Conservation (phyloP, 495 filamentous ascomycete species). For the Hyphodiscus hymeniophilus region DNA sequence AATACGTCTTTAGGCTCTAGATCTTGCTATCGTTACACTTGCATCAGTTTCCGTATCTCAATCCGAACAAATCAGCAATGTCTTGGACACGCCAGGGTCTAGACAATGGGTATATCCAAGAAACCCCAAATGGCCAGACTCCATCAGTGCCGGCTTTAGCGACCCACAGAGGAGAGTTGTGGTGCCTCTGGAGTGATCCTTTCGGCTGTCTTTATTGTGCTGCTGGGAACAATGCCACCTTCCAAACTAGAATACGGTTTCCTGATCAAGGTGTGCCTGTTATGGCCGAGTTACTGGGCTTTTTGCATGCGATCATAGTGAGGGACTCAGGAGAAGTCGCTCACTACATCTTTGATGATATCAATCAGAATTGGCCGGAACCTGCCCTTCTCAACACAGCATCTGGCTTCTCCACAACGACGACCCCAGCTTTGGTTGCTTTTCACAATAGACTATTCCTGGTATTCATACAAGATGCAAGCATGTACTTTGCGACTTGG, state of each 20-base stretch:
- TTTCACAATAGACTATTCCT: constrained; percentile 28
- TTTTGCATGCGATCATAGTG: constrained; percentile 24
- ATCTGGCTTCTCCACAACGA: constrained; percentile 8
- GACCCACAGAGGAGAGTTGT: constrained; percentile 23
- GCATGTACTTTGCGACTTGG: constrained; percentile 21
- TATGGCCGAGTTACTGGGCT: constrained; percentile 23
- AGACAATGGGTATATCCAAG: constrained; percentile 12
- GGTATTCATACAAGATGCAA: constrained; percentile 16
- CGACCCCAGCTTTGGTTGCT: constrained; percentile 22
- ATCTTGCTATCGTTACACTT: too few species aligned
- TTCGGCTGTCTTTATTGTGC: constrained; percentile 22
- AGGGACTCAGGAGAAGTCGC: constrained; percentile 20
- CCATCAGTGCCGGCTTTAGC: constrained; percentile 22
- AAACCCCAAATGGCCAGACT: constrained; percentile 15
- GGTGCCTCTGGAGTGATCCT: constrained; percentile 25
- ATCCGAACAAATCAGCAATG: too few species aligned
- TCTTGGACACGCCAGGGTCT: constrained; percentile 11
- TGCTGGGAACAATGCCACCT: constrained; percentile 17
- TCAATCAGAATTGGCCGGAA: constrained; percentile 12
- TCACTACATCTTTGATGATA: constrained; percentile 24
- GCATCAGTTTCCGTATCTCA: too few species aligned
- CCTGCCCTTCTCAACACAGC: constrained; percentile 7
- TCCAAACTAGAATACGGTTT: constrained; percentile 16
- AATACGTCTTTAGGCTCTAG: too few species aligned
- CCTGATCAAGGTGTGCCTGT: constrained; percentile 22